Base-by-base conservation (phyloP, 2,329 filamentous ascomycete species). In the Thelonectria discophora region DNA sequence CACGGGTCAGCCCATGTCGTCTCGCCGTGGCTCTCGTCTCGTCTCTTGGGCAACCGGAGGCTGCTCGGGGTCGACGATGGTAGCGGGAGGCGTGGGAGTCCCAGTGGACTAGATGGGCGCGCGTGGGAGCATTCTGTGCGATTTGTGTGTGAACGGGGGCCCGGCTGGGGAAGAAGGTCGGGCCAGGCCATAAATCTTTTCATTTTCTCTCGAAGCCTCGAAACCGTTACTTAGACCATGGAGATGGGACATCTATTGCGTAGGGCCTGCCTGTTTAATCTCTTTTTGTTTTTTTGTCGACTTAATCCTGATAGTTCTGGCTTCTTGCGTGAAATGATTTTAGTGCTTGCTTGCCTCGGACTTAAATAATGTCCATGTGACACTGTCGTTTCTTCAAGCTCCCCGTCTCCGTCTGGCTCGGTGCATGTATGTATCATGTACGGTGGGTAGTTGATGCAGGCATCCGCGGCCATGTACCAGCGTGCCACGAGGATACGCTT, bases 141-240 rank as follows among this genome's bases (percentile, higher is more conserved):
- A 15, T 13, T 13, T 64, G 53, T 71, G 66, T 62, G 64, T 68
- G 68, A 67, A 64, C 65, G 64, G 68, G 69, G 63, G 62, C 54
- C 61, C 55, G 69, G 24, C 63, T 67, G 58, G 66, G 69, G 57
- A 68, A 69, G 65, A 63, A 47, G 57, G 68, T 62, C 59, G 70
- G 64, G 74, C 76, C 80, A 80, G 78, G 79, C 80, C 75, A 80
- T 81, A 79, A 75, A 81, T 80, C 74, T 79, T 80, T 76, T 80
- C 74, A 70, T 78, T 80, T 80, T 79, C 74, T 75, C 74, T 75
- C 69, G 66, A 70, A 70, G 69, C 71, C 71, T 74, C 67, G 69
- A 72, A 70, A 73, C 66, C 68, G 71, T 72, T 73, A 72, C 64
- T 75, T 76, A 75, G 75, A 77, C 69, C 74, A 76, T 75, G 74